Conservation (phyloP, 208 protist genomes). For the Novymonas esmeraldas region DNA sequence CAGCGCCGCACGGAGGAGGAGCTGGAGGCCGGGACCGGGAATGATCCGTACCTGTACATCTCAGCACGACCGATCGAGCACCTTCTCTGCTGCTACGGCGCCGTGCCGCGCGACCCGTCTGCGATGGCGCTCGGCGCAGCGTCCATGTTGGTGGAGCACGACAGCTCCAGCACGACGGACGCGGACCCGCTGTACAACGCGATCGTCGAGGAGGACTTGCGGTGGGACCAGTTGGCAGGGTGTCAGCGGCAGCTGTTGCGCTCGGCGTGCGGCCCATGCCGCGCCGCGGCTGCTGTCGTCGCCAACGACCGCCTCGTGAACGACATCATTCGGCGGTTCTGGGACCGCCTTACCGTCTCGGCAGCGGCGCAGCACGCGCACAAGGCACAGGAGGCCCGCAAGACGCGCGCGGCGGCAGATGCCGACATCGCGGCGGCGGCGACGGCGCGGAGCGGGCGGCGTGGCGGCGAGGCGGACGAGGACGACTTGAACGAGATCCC, state of each 20-base stretch:
- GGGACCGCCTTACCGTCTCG: conserved; percentile 80
- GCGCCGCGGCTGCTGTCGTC: conserved; percentile 31
- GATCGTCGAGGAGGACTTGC: conserved; percentile 50
- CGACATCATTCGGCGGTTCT: conserved; percentile 81
- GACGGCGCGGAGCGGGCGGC: background rate
- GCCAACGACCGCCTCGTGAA: conserved; percentile 60
- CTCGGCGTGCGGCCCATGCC: conserved; percentile 25
- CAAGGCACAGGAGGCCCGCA: conserved; percentile 24
- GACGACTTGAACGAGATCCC: conserved; percentile 33
- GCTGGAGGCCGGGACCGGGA: conserved; percentile 13
- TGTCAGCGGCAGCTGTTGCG: conserved; percentile 72
- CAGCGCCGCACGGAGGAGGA: conserved; percentile 26
- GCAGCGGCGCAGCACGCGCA: conserved; percentile 43
- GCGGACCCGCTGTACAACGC: conserved; percentile 40
- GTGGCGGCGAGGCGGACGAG: conserved; percentile 15
- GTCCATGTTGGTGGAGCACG: conserved; percentile 13
- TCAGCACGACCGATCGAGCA: conserved; percentile 29
- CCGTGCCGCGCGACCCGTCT: conserved; percentile 21
- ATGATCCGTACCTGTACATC: conserved; percentile 30
- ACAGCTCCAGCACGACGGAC: conserved; percentile 23
- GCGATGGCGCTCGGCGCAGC: conserved; percentile 19
- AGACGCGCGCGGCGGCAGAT: conserved; percentile 22
- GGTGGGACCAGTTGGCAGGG: conserved; percentile 65
- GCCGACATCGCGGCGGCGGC: conserved; percentile 12
- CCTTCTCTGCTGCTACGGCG: conserved; percentile 34